phyloP scores from a whole-genome alignment of 257 asterid species.

The Primulina huaijiensis region DNA sequence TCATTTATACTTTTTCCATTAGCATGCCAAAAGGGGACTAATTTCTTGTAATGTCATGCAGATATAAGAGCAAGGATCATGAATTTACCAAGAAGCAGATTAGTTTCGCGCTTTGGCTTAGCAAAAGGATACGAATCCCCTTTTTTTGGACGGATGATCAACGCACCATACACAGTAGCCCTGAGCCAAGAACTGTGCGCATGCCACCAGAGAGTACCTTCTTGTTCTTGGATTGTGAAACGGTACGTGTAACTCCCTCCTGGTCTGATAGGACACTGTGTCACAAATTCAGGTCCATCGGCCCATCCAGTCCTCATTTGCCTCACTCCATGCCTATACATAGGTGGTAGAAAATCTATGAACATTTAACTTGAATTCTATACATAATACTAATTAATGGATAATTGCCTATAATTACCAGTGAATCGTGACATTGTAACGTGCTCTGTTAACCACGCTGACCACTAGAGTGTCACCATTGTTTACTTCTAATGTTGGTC shows the following conservation, averaged over 20 bases:
- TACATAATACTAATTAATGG: neutral
- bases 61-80: neutral
- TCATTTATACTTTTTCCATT: no score
- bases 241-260: slow-evolving; percentile 75
- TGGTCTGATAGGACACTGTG: slow-evolving; percentile 87
- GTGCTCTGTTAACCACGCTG: slow-evolving; percentile 65
- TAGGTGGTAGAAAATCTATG: neutral
- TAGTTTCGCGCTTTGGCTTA: slow-evolving; percentile 66
- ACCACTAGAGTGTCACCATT: slow-evolving; percentile 75
- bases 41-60: neutral
- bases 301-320: slow-evolving; percentile 84
- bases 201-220: slow-evolving; percentile 97
- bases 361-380: neutral
- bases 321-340: slow-evolving; percentile 77
- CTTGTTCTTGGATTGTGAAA: slow-evolving; percentile 79
- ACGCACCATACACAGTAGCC: slow-evolving; percentile 85
- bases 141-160: slow-evolving; percentile 60
- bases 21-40: neutral
- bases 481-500: slow-evolving; percentile 76
- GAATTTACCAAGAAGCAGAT: slow-evolving; percentile 66
- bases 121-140: slow-evolving; percentile 76
- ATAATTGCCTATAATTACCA: slow-evolving; percentile 45
- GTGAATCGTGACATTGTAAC: slow-evolving; percentile 77
- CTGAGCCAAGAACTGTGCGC: slow-evolving; percentile 98
- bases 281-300: slow-evolving; percentile 84